phyloP scores from a whole-genome alignment of 2,329 filamentous ascomycete genomes.

The Nothophaeocryptopus gaeumannii region DNA sequence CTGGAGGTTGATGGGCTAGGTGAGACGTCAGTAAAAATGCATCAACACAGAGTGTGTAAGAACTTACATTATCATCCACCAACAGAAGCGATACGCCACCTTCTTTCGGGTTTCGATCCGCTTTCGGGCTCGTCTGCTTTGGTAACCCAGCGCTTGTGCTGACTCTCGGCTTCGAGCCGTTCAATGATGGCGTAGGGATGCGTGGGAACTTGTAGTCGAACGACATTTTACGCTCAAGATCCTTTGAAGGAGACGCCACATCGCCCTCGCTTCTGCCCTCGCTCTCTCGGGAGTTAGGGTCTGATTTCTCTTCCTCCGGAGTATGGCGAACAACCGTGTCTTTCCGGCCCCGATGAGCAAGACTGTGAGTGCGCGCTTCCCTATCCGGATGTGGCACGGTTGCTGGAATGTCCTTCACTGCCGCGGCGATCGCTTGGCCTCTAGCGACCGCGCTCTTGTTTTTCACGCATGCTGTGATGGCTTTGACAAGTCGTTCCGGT shows the following conservation, averaged over 20 bases:
- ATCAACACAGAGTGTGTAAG: background rate
- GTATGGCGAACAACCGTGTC: slow-evolving; percentile 8
- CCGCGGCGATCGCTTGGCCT: slow-evolving; percentile 10
- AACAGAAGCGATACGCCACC: slow-evolving; percentile 29
- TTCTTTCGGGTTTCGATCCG: slow-evolving; percentile 10
- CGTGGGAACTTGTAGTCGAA: slow-evolving; percentile 23
- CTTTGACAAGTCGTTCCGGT: slow-evolving; percentile 24
- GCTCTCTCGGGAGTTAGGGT: too few relatives aligned
- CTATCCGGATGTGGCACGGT: slow-evolving; percentile 10
- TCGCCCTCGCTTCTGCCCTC: too few relatives aligned
- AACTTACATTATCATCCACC: slow-evolving; percentile 35
- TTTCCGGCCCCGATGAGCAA: slow-evolving; percentile 9
- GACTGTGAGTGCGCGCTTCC: slow-evolving; percentile 1
- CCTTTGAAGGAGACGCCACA: background rate
- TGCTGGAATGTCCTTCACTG: slow-evolving; percentile 14
- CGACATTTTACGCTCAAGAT: slow-evolving; percentile 15
- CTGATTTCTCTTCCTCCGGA: background rate
- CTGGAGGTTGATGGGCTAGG: slow-evolving; percentile 32
- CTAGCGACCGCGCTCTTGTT: slow-evolving; percentile 7
- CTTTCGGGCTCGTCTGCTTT: slow-evolving; percentile 5
- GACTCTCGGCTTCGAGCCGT: slow-evolving; percentile 14
- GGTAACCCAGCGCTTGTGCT: slow-evolving; percentile 7
- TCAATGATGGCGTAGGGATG: slow-evolving; percentile 22
- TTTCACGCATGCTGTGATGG: slow-evolving; percentile 21
- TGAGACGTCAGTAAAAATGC: background rate